phyloP scores from a whole-genome alignment of 2,329 filamentous ascomycete genomes.

The Botryotinia narcissicola region DNA sequence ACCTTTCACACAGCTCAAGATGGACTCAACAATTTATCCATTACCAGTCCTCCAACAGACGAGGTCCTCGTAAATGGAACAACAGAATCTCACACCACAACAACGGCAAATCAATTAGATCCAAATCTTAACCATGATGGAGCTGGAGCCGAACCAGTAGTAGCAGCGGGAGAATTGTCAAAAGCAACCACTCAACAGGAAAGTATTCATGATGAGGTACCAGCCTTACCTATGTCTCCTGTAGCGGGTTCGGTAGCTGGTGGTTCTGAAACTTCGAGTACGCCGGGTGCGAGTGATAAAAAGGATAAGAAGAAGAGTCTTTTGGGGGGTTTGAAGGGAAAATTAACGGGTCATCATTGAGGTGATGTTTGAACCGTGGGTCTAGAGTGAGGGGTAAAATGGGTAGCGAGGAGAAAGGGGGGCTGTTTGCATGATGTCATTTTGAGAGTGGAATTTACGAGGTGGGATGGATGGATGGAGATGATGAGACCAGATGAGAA shows the following conservation, averaged over 20 bases:
- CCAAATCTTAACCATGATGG: not conserved
- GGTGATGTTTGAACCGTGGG: not conserved
- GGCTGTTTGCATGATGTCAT: not conserved
- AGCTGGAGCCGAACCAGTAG: not conserved
- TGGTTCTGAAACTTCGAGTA: not conserved
- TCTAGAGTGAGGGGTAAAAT: not conserved
- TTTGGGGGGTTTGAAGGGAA: slow-evolving; percentile 16
- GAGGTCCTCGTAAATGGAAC: slow-evolving; percentile 21
- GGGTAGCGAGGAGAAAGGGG: not conserved
- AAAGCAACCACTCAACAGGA: slow-evolving; percentile 14
- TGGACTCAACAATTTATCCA: slow-evolving; percentile 18
- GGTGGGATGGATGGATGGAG: not conserved
- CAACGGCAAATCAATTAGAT: not conserved
- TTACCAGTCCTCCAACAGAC: slow-evolving; percentile 28
- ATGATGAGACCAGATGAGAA: not conserved
- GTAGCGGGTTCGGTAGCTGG: not conserved
- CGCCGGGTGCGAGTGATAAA: not conserved
- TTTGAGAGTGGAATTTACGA: not conserved
- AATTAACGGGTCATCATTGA: slow-evolving; percentile 13
- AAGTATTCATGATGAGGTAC: not conserved
- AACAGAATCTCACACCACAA: not conserved
- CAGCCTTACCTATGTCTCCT: not conserved
- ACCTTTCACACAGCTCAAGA: slow-evolving; percentile 32
- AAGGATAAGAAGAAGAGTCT: slow-evolving; percentile 12
- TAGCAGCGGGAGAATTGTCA: slow-evolving; percentile 1